phyloP scores from a whole-genome alignment of 164 flowering plant species.

The Saururus chinensis region DNA sequence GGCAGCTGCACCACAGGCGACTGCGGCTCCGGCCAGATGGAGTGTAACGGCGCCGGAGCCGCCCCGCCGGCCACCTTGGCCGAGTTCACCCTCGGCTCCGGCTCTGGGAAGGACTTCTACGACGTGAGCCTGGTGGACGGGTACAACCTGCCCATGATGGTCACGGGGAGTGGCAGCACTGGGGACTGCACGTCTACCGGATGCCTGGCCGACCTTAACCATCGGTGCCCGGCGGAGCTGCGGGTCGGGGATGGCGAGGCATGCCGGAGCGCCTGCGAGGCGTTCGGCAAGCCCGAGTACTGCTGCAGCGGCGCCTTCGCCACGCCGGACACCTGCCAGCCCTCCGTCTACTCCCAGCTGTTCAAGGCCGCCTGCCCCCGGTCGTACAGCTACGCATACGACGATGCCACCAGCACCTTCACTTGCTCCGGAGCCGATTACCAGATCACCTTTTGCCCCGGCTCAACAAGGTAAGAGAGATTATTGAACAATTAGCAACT shows the following conservation, averaged over 20 bases:
- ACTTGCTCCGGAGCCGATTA: conserved; percentile 58
- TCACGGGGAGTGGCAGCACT: conserved; percentile 36
- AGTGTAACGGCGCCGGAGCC: conserved; percentile 76
- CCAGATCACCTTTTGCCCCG: conserved; percentile 61
- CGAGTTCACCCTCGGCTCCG: conserved; percentile 71
- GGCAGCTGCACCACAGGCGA: conserved; percentile 70
- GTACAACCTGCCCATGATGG: conserved; percentile 55
- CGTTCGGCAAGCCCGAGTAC: conserved; percentile 47
- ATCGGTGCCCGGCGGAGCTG: conserved; percentile 32
- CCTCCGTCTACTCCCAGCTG: conserved; percentile 47
- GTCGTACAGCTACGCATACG: conserved; percentile 63
- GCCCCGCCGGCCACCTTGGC: conserved; percentile 84
- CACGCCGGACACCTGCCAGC: conserved; percentile 41
- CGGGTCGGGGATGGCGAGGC: conserved; percentile 30
- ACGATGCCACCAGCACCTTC: conserved; percentile 62
- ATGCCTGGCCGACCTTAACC: conserved; percentile 40
- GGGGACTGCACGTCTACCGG: conserved; percentile 49
- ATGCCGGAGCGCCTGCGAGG: conserved; percentile 70
- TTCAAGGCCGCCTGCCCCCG: conserved; percentile 56
- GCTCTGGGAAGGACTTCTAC: conserved; percentile 50
- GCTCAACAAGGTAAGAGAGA: conserved; percentile 19
- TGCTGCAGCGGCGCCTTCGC: conserved; percentile 60
- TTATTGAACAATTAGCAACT: background rate
- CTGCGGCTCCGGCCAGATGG: conserved; percentile 60
- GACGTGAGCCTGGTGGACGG: conserved; percentile 82